phyloP scores from a whole-genome alignment of 306 rosid genomes.

The Biancaea sappan region DNA sequence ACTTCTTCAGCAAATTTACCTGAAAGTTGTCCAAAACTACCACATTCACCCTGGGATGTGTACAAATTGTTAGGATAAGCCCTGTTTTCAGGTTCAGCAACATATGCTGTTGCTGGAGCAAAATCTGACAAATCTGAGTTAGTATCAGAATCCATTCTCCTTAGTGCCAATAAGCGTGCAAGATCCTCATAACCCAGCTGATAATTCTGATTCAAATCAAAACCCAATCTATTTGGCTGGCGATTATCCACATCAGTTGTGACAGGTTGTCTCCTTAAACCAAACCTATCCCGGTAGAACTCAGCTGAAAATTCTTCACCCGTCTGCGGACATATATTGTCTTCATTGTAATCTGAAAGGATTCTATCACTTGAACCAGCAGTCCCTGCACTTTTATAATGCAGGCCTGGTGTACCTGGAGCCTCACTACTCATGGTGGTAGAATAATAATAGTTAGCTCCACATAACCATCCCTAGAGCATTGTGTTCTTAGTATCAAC shows the following conservation, averaged over 20 bases:
- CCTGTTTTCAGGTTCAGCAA: conserved; percentile 54
- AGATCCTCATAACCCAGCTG: conserved; percentile 54
- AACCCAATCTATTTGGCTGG: conserved; percentile 46
- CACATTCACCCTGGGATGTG: conserved; percentile 53
- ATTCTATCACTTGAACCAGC: conserved; percentile 36
- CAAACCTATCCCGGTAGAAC: conserved; percentile 71
- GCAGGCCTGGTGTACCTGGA: conserved; percentile 45
- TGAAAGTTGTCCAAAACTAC: conserved; percentile 48
- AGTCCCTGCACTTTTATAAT: conserved; percentile 35
- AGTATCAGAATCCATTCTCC: conserved; percentile 50
- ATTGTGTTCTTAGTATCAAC: conserved; percentile 23
- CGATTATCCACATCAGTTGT: conserved; percentile 46
- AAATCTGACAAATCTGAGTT: conserved; percentile 53
- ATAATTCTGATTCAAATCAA: conserved; percentile 39
- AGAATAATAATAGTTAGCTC: conserved; percentile 34
- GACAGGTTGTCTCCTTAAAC: conserved; percentile 54
- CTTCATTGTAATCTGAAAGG: conserved; percentile 37
- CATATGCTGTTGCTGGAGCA: conserved; percentile 42
- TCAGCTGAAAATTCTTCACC: conserved; percentile 91
- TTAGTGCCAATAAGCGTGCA: conserved; percentile 43
- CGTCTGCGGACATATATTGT: conserved; percentile 66
- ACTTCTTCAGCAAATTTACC: conserved; percentile 43
- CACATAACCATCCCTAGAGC: conserved; percentile 34
- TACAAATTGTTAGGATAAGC: conserved; percentile 45
- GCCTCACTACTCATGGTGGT: conserved; percentile 70